Evolutionary conservation across 768 basidiomycete genomes (phyloP), one percentile per base, ranked within the genome.

Genomic region (Boletellus ananas): DNA sequence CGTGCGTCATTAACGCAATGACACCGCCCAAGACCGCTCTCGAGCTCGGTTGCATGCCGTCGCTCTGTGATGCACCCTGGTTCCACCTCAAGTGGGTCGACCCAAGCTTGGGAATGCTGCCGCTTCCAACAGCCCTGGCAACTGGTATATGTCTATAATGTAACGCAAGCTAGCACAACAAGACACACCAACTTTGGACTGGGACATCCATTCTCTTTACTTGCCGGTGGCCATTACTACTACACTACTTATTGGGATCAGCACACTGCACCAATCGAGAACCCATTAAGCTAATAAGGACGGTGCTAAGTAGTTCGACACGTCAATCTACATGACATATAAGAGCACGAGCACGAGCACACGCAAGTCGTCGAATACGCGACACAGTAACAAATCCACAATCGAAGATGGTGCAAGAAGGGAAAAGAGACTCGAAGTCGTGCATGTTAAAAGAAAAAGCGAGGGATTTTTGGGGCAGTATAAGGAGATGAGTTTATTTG

Each of bases 261-360:
- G 18, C 41, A 37, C 36, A 48, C 43, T 31, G 31, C 20, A 43
- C 51, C 44, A 45, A 50, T 51, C 34, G 41, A 53, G 48, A 52
- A 55, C 52, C 49, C 47, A 61, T 64, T 64, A 48, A 21, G 29
- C 29, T 29, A 25, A 37, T 47, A 61, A 60, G 23, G 29, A 49
- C 35, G 21, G 54, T 3, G 31, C 47, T 52, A 63, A 60, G 47
- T 55, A 51, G 50, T 49, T 48, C 14, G 48, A 50, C 58, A 48
- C 42, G 47, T 34, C 34, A 37, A 37, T 29, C 29, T 29, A 29
- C 29, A 29, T 16, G 40, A 9, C 42, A 10, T 20, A 43, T 33
- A 34, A 50, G 31, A 47, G 21, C 47, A 45, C 47, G n/a, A n/a
- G n/a, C n/a, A 56, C 45, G 40, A n/a, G 16, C 29, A 17, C 51